Base-by-base conservation (phyloP, 1,139 yeast species). In the Hemisphaericaspora xylanilytica region DNA sequence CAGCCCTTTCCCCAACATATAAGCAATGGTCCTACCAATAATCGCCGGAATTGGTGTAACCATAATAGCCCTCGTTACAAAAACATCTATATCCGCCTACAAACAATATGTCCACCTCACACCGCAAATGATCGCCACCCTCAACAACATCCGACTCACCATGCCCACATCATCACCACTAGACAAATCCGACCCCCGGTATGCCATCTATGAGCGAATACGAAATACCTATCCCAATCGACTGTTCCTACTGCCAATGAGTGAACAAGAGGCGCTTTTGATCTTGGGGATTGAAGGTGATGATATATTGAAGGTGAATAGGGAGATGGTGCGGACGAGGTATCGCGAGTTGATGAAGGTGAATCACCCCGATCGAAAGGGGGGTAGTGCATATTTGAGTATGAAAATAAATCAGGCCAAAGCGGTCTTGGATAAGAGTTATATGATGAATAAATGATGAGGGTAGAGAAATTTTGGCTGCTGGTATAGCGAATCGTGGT, bases 331-430 rank as follows among this genome's bases (percentile, higher is more conserved):
- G 33, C 71, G 74, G 41, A 66, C 68, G 39, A 64, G 78, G 45
- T 88, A 85, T 56, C 65, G 92, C 40, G 65, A 64, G 39, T 67
- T 81, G 49, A 84, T 85, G 85, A 65, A 82, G 38, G 52, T 67
- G 38, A 86, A 71, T 51, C 95, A 85, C 55, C 95, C 95, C 0
- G 95, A 85, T 56, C 74, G 72, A 47, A 81, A 85, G 5, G 95
- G 95, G 0, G 32, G 32, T 7, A 80, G 88, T 47, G 73, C 76
- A 37, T 85, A 79, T 51, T 47, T 85, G 35, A 81, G 87, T 3
- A 80, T 80, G 69, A 83, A 85, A 55, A 79, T 86, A 43, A 85
- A 86, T 56, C 82, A 80, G 55, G 95, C 95, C 1, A 79, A 78
- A 47, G 87, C 81, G 33, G 58, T 82, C 1, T 60, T 85, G 38